Evolutionary conservation across 2,329 filamentous ascomycete genomes (phyloP).

Genomic region (Colletotrichum ledebouriae): DNA sequence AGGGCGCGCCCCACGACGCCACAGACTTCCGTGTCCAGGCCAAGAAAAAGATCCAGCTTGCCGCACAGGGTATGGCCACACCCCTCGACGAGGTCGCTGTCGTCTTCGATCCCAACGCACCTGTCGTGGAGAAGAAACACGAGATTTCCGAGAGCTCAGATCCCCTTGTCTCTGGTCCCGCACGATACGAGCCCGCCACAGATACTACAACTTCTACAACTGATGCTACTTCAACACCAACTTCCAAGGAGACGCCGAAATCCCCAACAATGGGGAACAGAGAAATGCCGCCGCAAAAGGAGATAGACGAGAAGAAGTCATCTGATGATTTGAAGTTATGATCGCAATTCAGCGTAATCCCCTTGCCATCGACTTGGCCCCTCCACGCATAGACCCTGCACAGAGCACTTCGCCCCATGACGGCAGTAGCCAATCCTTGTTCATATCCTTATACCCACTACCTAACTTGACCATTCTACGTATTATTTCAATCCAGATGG

Average conservation of each 20-base stretch:
- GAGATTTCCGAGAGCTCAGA: neutral
- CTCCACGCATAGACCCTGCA: neutral
- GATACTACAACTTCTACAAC: neutral
- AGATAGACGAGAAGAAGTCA: slow-evolving; percentile 1
- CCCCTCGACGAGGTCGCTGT: slow-evolving; percentile 37
- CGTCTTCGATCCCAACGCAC: slow-evolving; percentile 28
- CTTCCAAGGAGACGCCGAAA: neutral
- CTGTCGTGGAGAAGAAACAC: slow-evolving; percentile 26
- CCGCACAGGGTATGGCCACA: slow-evolving; percentile 27
- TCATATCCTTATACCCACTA: slow-evolving; percentile 32
- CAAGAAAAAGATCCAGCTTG: slow-evolving; percentile 39
- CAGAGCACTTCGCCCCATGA: neutral
- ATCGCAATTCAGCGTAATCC: neutral
- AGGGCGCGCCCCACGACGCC: slow-evolving; percentile 32
- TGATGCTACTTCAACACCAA: neutral
- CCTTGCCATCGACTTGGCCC: neutral
- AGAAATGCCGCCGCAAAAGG: neutral
- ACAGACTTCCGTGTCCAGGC: slow-evolving; percentile 34
- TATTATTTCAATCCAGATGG: neutral
- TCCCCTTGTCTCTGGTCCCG: neutral
- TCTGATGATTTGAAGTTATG: slow-evolving; percentile 25
- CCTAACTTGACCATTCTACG: slow-evolving; percentile 2
- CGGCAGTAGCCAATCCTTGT: slow-evolving; percentile 24
- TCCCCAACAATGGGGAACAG: neutral
- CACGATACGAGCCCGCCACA: slow-evolving; percentile 23